Percentiles rank a stretch among this genome's conserved stretches.
Conservation (phyloP, 192 early-diverging fungal species). For the Coemansia erecta region DNA sequence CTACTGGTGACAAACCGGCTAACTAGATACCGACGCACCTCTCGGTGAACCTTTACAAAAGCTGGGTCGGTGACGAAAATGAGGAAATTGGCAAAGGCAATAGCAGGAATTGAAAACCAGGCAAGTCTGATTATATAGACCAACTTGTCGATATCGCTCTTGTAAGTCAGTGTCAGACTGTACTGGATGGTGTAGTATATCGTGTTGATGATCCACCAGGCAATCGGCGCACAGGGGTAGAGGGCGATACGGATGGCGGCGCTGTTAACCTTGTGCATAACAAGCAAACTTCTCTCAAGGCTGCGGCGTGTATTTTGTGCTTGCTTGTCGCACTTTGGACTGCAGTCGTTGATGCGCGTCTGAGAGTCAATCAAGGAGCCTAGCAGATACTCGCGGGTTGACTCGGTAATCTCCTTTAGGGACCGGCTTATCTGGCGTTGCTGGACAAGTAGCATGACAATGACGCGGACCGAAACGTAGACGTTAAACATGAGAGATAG, state of each 20-base stretch:
- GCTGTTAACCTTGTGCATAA: constrained; percentile 7
- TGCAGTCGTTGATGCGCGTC: not conserved
- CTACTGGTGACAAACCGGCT: not conserved
- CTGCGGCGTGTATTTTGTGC: not conserved
- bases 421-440: constrained; percentile 4
- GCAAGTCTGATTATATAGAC: constrained; percentile 3
- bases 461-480: not conserved
- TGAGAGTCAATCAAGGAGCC: not conserved
- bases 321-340: not conserved
- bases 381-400: not conserved
- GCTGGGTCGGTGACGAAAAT: constrained; percentile 12
- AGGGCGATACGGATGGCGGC: constrained; percentile 16
- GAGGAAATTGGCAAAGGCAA: constrained; percentile 10
- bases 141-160: not conserved
- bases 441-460: not conserved
- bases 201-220: constrained; percentile 8
- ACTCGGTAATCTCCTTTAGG: not conserved
- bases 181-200: constrained; percentile 10
- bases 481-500: constrained; percentile 4
- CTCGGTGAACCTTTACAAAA: not conserved
- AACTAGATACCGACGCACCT: not conserved
- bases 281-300: not conserved
- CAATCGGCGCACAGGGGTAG: constrained; percentile 8
- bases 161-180: constrained; percentile 6
- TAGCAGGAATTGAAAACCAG: constrained; percentile 5